phyloP scores from a whole-genome alignment of 257 asterid species.

The Nicotiana obtusifolia region DNA sequence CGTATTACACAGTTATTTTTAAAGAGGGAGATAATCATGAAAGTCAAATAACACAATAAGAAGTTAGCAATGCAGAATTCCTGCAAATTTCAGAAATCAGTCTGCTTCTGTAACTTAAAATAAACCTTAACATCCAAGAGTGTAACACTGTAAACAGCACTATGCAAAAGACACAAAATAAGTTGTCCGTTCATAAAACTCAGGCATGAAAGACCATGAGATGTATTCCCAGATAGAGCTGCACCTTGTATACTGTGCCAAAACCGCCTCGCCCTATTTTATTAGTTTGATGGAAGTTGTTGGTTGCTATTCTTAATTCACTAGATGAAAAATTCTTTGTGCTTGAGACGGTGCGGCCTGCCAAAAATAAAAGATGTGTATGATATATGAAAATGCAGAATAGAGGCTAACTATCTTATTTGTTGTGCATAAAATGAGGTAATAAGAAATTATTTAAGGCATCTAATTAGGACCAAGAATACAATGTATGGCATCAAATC shows the following conservation, averaged over 20 bases:
- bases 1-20: background rate
- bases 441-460: background rate
- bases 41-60: background rate
- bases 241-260: constrained; percentile 89
- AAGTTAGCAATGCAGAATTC: background rate
- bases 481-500: constrained; percentile 1
- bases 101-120: background rate
- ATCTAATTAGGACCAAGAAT: background rate
- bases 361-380: constrained; percentile 17
- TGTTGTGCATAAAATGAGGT: background rate
- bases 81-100: background rate
- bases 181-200: constrained; percentile 10
- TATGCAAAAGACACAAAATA: background rate
- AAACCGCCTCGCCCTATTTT: constrained; percentile 92
- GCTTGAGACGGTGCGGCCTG: constrained; percentile 39
- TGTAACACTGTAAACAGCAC: constrained; percentile 9
- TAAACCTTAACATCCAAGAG: background rate
- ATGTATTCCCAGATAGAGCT: background rate
- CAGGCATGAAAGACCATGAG: background rate
- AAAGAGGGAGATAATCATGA: background rate
- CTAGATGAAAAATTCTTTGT: constrained; percentile 57
- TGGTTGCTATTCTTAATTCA: constrained; percentile 59
- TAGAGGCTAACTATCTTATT: background rate
- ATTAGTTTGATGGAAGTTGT: constrained; percentile 53
- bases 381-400: constrained; percentile 14